Evolutionary conservation across 2,329 filamentous ascomycete genomes (phyloP), one percentile per base, ranked within the genome.

Genomic region (Venturia asperata): DNA sequence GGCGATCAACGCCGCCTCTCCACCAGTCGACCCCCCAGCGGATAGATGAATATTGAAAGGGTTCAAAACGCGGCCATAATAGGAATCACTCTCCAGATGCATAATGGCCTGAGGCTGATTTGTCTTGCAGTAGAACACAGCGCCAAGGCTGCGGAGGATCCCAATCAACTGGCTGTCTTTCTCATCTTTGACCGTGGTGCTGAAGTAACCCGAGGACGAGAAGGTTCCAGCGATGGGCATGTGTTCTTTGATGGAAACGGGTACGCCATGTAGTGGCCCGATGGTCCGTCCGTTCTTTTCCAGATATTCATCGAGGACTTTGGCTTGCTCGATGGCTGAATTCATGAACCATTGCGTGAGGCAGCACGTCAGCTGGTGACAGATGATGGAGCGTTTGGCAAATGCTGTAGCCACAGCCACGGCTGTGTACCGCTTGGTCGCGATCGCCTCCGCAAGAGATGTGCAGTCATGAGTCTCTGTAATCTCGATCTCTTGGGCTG

Each of bases 61-160:
- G 70, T 87, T 88, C 30, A 84, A 71, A 0, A 85, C 87, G 13
- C 84, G 79, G 10, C 86, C 87, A 69, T 85, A 84, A 1, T 83
- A 78, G 68, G 87, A 86, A 74, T 88, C 88, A 1, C 80, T 83
- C 71, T 89, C 87, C 15, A 84, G 81, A 62, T 87, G 86, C 86
- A 89, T 88, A 80, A 88, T 85, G 13, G 84, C 84, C 1, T 84
- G 86, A 0, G 87, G 87, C 2, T 89, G 77, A 69, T 88, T 89
- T 0, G 87, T 90, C 74, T 90, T 90, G 68, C 83, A 81, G 68
- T 89, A 87, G n/a, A 87, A 75, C 0, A 90, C 79, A 0, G 87
- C 87, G 1, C 88, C 88, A 0, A 85, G 78, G 24, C 79, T 77
- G 27, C 83, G 75, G 3, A 90, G 74, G 0, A 87, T 75, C 10